Conservation (phyloP, 2,329 filamentous ascomycete genomes). For the Calycina marina region DNA sequence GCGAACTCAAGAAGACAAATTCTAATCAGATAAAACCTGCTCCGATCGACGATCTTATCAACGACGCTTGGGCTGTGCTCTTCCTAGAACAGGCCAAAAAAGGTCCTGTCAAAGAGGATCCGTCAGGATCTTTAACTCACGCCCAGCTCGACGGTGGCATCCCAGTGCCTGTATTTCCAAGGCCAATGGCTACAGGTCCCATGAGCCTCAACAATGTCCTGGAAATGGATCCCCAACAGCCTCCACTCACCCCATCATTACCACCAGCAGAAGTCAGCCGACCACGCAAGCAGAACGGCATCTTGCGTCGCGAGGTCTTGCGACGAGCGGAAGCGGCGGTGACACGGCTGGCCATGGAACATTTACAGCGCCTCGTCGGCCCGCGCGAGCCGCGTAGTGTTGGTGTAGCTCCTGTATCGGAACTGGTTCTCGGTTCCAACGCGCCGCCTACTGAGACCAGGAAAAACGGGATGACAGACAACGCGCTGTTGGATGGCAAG, state of each 20-base stretch:
- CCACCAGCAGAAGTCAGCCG: conserved; percentile 12
- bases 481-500: neutral
- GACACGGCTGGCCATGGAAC: too few relatives aligned
- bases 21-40: conserved; percentile 73
- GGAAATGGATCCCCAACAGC: conserved; percentile 18
- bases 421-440: conserved; percentile 24
- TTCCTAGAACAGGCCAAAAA: conserved; percentile 52
- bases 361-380: too few relatives aligned
- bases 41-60: conserved; percentile 83
- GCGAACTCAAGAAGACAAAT: conserved; percentile 68
- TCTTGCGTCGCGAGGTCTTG: conserved; percentile 33
- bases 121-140: conserved; percentile 16
- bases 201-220: conserved; percentile 22
- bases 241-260: conserved; percentile 13
- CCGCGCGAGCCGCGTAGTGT: too few relatives aligned
- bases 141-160: neutral
- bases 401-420: conserved; percentile 25
- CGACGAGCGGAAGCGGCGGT: conserved; percentile 47
- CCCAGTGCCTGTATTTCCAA: conserved; percentile 26
- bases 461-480: too few relatives aligned
- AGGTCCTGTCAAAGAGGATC: conserved; percentile 34
- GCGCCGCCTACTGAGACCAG: conserved; percentile 19
- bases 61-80: conserved; percentile 71
- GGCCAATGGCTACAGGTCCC: conserved; percentile 11
- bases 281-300: conserved; percentile 17